phyloP scores from a whole-genome alignment of 371 early-diverging fungal genomes.

The Nosema bombycis region DNA sequence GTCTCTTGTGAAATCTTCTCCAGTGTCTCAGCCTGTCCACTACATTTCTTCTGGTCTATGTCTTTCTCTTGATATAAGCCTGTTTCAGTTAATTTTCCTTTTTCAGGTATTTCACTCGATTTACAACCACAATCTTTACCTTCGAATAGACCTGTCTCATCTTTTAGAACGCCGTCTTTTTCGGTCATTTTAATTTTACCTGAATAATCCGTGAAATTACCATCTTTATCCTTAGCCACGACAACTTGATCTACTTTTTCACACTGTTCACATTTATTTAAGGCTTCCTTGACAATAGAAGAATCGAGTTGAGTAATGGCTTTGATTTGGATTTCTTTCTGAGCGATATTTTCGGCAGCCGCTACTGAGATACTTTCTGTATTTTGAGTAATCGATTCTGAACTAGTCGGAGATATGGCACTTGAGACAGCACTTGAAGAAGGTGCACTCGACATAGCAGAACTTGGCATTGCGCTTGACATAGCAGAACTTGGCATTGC shows the following conservation, averaged over 20 bases:
- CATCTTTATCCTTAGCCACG: conserved; percentile 39
- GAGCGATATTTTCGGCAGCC: neutral
- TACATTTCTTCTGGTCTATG: conserved; percentile 34
- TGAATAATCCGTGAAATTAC: conserved; percentile 56
- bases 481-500: neutral
- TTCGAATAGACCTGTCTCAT: conserved; percentile 61
- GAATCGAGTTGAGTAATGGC: conserved; percentile 20
- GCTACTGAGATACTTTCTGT: neutral
- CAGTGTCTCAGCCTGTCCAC: conserved; percentile 45
- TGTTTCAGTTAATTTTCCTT: conserved; percentile 56
- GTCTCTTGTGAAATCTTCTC: conserved; percentile 38
- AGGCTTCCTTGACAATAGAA: conserved; percentile 29
- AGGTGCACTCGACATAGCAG: neutral
- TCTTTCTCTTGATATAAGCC: conserved; percentile 56
- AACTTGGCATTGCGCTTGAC: neutral
- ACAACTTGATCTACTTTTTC: conserved; percentile 50
- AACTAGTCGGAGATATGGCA: neutral
- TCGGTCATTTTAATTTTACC: conserved; percentile 56
- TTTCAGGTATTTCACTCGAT: conserved; percentile 55
- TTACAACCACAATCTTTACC: conserved; percentile 65
- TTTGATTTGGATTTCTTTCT: conserved; percentile 26
- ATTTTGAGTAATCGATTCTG: neutral
- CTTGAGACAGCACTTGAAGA: conserved; percentile 3
- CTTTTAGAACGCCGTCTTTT: conserved; percentile 57
- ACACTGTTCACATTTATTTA: conserved; percentile 45